Conservation (phyloP, 2,329 filamentous ascomycete species). For the Colletotrichum sansevieriae region DNA sequence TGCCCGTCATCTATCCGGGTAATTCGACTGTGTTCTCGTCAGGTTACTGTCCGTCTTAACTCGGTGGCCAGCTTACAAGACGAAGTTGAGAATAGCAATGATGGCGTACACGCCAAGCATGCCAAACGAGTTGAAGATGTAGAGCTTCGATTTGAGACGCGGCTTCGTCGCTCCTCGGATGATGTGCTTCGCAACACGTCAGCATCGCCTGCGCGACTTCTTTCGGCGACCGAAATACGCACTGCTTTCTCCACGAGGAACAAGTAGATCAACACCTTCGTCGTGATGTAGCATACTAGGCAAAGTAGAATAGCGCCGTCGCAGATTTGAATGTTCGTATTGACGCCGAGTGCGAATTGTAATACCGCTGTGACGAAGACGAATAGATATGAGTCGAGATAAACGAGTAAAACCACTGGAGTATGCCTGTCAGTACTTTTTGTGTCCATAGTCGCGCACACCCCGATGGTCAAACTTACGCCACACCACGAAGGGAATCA, state of each 20-base stretch:
- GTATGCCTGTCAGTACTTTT: neutral
- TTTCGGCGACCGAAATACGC: conserved; percentile 44
- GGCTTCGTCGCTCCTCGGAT: conserved; percentile 65
- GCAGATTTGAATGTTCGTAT: conserved; percentile 64
- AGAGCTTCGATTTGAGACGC: conserved; percentile 69
- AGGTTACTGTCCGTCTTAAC: neutral
- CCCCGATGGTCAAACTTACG: conserved; percentile 49
- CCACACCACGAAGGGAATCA: conserved; percentile 58
- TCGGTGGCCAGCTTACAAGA: conserved; percentile 62
- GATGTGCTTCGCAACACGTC: conserved; percentile 60
- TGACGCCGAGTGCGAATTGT: conserved; percentile 69
- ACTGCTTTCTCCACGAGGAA: conserved; percentile 75
- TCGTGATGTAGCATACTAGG: conserved; percentile 72
- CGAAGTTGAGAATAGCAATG: conserved; percentile 70
- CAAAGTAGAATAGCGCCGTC: conserved; percentile 71
- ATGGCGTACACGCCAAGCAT: conserved; percentile 62
- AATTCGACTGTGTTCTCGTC: conserved; percentile 61
- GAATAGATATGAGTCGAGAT: conserved; percentile 71
- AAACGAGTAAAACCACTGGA: conserved; percentile 71
- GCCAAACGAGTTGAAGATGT: conserved; percentile 71
- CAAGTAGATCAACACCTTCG: conserved; percentile 75
- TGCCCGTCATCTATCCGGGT: conserved; percentile 65
- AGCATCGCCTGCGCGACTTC: neutral
- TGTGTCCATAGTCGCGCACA: too few relatives aligned
- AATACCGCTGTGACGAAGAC: conserved; percentile 69